Evolutionary conservation across 2,329 filamentous ascomycete genomes (phyloP).

Genomic region (Piedraia hortae): DNA sequence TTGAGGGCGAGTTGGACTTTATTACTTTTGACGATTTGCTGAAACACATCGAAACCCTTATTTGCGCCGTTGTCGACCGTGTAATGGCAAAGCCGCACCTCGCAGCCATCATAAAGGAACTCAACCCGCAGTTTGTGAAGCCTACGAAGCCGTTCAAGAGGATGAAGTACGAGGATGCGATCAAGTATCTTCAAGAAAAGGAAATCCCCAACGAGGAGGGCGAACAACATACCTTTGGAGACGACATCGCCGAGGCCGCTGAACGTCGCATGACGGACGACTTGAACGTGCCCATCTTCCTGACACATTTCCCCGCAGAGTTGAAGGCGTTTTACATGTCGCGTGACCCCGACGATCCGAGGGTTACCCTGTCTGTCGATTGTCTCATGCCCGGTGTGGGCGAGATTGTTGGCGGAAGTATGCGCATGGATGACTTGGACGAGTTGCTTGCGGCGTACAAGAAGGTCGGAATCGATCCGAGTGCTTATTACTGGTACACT

Average conservation of each 20-base stretch:
- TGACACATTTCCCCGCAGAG: slow-evolving; percentile 88
- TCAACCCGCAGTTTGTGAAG: slow-evolving; percentile 72
- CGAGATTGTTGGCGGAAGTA: slow-evolving; percentile 85
- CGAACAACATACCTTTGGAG: slow-evolving; percentile 69
- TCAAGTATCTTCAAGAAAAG: slow-evolving; percentile 75
- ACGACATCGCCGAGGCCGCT: slow-evolving; percentile 93
- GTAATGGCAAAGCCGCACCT: slow-evolving; percentile 46
- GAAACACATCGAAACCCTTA: slow-evolving; percentile 57
- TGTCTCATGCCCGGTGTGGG: slow-evolving; percentile 75
- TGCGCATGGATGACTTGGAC: slow-evolving; percentile 83
- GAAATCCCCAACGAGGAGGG: slow-evolving; percentile 84
- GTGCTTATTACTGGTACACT: slow-evolving; percentile 93
- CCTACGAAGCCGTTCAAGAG: slow-evolving; percentile 71
- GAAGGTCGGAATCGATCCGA: slow-evolving; percentile 58
- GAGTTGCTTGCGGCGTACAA: slow-evolving; percentile 74
- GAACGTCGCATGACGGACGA: slow-evolving; percentile 93
- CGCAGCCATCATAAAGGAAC: slow-evolving; percentile 46
- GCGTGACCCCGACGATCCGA: slow-evolving; percentile 47
- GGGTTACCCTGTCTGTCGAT: slow-evolving; percentile 85
- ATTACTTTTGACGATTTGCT: slow-evolving; percentile 81
- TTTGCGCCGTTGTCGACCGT: slow-evolving; percentile 62
- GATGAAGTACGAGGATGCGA: slow-evolving; percentile 86
- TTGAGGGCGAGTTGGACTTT: slow-evolving; percentile 90
- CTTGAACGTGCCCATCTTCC: slow-evolving; percentile 83
- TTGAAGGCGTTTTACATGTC: slow-evolving; percentile 99